Evolutionary conservation across 805 yeast species (phyloP).

Genomic region (Myxozyma sirexii): DNA sequence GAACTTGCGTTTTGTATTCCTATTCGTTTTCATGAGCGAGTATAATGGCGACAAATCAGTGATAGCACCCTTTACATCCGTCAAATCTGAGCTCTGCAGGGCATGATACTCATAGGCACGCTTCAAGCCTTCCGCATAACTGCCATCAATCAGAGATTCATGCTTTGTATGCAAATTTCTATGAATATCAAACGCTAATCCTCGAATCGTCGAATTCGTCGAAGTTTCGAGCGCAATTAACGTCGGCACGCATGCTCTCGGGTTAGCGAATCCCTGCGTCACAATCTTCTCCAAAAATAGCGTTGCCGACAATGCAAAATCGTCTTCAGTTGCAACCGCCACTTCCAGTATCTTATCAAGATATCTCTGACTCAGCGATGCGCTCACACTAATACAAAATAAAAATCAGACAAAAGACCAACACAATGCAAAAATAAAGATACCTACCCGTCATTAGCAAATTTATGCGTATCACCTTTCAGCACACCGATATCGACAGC

Average conservation of each 20-base stretch:
- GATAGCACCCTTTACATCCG: constrained; percentile 34
- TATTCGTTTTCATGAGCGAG: constrained; percentile 48
- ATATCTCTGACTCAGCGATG: constrained; percentile 70
- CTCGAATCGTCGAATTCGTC: constrained; percentile 47
- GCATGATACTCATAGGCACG: constrained; percentile 54
- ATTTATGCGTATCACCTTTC: constrained; percentile 55
- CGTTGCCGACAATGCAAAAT: constrained; percentile 55
- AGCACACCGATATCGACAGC: constrained; percentile 54
- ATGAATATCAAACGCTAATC: constrained; percentile 57
- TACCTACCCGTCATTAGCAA: constrained; percentile 58
- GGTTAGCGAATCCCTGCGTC: constrained; percentile 72
- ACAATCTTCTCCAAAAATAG: constrained; percentile 59
- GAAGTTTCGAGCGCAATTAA: constrained; percentile 71
- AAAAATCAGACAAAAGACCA: neutral
- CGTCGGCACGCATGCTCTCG: constrained; percentile 62
- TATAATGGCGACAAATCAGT: constrained; percentile 49
- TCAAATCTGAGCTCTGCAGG: constrained; percentile 1
- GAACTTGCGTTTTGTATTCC: constrained; percentile 50
- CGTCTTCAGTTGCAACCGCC: constrained; percentile 53
- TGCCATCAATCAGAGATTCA: constrained; percentile 69
- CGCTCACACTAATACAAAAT: constrained; percentile 52
- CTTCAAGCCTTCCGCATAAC: constrained; percentile 64
- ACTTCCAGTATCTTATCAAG: constrained; percentile 51
- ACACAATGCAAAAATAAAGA: neutral
- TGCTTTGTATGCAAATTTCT: constrained; percentile 61